Evolutionary conservation across 2,329 filamentous ascomycete species (phyloP).

Genomic region (Apiospora hydei): DNA sequence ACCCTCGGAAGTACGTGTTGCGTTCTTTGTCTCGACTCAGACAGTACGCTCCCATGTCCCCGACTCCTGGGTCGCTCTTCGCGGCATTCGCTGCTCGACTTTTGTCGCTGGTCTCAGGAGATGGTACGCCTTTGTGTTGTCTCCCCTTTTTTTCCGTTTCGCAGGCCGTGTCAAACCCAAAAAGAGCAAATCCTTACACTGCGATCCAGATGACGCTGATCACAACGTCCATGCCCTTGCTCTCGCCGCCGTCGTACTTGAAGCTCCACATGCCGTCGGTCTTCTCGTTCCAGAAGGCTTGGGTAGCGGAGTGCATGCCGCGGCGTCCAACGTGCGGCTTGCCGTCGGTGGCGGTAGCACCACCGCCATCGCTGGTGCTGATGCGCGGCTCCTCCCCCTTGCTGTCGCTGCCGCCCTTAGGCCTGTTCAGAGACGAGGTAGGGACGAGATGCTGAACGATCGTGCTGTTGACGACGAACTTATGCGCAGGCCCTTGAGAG

Average conservation of each 20-base stretch:
- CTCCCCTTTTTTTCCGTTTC: not conserved
- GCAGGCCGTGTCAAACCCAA: not conserved
- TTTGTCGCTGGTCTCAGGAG: conserved; percentile 13
- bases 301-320: conserved; percentile 88
- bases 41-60: not conserved
- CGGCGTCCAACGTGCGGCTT: conserved; percentile 81
- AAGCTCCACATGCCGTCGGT: conserved; percentile 90
- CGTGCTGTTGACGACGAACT: conserved; percentile 97
- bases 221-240: conserved; percentile 73
- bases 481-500: conserved; percentile 72
- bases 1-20: conserved; percentile 9
- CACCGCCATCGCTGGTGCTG: conserved; percentile 61
- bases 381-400: conserved; percentile 59
- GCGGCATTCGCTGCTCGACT: conserved; percentile 18
- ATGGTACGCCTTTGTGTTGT: not conserved
- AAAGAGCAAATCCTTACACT: conserved; percentile 50
- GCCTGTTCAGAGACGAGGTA: conserved; percentile 68
- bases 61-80: not conserved
- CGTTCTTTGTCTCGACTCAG: not conserved
- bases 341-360: conserved; percentile 64
- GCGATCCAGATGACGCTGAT: conserved; percentile 82
- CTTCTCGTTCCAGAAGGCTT: conserved; percentile 90
- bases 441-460: conserved; percentile 93
- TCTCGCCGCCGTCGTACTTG: conserved; percentile 77
- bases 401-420: conserved; percentile 57